Base-by-base conservation (phyloP, 345 rosid species). In the Eutrema yunnanense region DNA sequence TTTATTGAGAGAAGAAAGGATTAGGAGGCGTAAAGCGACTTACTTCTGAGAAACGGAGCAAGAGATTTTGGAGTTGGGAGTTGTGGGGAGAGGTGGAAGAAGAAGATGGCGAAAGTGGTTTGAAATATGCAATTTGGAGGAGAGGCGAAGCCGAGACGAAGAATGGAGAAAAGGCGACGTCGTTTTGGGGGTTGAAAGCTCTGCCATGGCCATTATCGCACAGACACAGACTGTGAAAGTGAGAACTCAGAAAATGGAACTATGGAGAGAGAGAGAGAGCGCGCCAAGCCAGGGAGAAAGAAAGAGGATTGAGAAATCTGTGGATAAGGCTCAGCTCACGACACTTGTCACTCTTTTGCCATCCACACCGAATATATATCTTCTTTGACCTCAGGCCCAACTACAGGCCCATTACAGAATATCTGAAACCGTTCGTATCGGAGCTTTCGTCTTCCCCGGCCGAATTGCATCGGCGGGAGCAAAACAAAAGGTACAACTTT, bases 31-130 rank as follows among this genome's bases (percentile, higher is more conserved):
- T 3, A 14, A 6, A 47, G 41, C 9, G 65, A 65, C 84, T 78
- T 75, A 88, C 96, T 86, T 80, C 10, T 79, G 78, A 53, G 81
- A 54, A 68, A 87, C 85, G 54, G 97, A 94, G 87, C 98, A 91
- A 76, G 89, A 82, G 65, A 91, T 81, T 8, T 22, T 79, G 74
- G 82, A 50, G 60, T 52, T 69, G 49, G 63, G 73, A 74, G 83
- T 44, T 33, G 80, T 83, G 56, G 75, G 68, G 7, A 69, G 57
- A 0, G 87, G 84, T 5, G 84, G 81, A 64, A 84, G 74, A 13
- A 81, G 72, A 27, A 81, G 73, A 33, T 76, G 84, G 53, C 89
- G 90, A 65, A 81, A 81, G 58, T 65, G 73, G 50, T 76, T 65
- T 11, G 87, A 82, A 65, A 83, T 69, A 79, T 82, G 88, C 67